Percentiles rank a stretch among this genome's conserved stretches.
Conservation (phyloP, 805 yeast genomes). For the Kuraishia floccosa region DNA sequence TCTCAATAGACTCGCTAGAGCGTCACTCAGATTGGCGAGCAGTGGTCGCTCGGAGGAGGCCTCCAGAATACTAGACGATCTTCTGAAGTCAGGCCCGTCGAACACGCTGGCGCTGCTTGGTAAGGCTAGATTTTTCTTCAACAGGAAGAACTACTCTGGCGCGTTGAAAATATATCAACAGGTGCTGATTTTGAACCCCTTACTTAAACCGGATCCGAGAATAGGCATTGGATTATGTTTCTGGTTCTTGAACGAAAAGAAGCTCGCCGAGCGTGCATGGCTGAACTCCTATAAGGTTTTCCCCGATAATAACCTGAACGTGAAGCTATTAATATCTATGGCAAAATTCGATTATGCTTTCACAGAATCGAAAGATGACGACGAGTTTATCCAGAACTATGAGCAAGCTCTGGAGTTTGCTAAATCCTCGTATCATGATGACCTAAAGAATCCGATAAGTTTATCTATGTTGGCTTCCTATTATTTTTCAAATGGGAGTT, state of each 20-base stretch:
- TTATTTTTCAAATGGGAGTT: slow-evolving; percentile 58
- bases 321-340: slow-evolving; percentile 54
- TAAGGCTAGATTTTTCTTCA: slow-evolving; percentile 71
- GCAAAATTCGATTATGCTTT: slow-evolving; percentile 57
- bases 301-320: slow-evolving; percentile 40
- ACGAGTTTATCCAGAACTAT: slow-evolving; percentile 52
- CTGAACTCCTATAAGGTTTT: slow-evolving; percentile 61
- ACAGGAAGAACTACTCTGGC: slow-evolving; percentile 57
- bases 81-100: slow-evolving; percentile 39
- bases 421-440: slow-evolving; percentile 25
- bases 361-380: slow-evolving; percentile 42
- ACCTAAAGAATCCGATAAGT: slow-evolving; percentile 45
- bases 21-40: slow-evolving; percentile 50
- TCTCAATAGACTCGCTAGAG: slow-evolving; percentile 52
- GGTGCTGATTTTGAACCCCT: slow-evolving; percentile 64
- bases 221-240: slow-evolving; percentile 91
- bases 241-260: slow-evolving; percentile 75
- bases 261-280: slow-evolving; percentile 78
- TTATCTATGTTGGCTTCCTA: slow-evolving; percentile 59
- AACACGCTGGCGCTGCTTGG: slow-evolving; percentile 74
- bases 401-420: slow-evolving; percentile 42
- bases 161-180: slow-evolving; percentile 82
- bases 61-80: slow-evolving; percentile 51
- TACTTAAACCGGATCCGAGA: slow-evolving; percentile 82
- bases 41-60: slow-evolving; percentile 70